These are phyloP conservation scores for Spiromastix sp. DNA, from an alignment of 2,329 filamentous ascomycete species.

Conservation along the genomic window DNA sequence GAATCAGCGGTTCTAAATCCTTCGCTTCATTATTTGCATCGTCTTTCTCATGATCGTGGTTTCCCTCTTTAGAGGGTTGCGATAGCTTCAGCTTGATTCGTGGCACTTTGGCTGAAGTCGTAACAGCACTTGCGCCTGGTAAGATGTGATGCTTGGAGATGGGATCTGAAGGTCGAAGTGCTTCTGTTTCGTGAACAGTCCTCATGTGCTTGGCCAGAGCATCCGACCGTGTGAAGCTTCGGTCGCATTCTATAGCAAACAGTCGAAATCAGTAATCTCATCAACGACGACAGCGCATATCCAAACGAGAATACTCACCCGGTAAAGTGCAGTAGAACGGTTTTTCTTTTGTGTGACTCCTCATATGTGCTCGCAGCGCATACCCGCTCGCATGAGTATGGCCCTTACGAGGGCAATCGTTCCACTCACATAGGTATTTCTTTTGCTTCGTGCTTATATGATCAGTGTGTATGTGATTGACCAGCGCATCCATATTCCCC, in stretches of 20 bases:
- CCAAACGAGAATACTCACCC: constrained; percentile 44
- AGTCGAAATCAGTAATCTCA: constrained; percentile 3
- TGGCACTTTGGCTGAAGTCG: constrained; percentile 25
- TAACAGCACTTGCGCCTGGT: constrained; percentile 16
- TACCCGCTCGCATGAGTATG: constrained; percentile 91
- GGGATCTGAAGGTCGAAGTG: constrained; percentile 57
- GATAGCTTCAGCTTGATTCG: constrained; percentile 34
- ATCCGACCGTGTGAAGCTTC: constrained; percentile 90
- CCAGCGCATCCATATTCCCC: constrained; percentile 69
- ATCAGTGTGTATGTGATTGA: constrained; percentile 79
- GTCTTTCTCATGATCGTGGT: constrained; percentile 10
- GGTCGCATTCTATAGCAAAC: constrained; percentile 80
- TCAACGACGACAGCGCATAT: background rate
- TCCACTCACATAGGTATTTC: constrained; percentile 98
- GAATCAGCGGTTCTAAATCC: constrained; percentile 23
- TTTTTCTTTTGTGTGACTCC: constrained; percentile 95
- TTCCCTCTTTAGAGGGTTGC: constrained; percentile 23
- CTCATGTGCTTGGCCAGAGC: constrained; percentile 97
- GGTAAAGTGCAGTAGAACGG: constrained; percentile 94
- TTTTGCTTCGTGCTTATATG: constrained; percentile 91
- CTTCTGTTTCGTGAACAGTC: constrained; percentile 95
- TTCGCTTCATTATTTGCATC: constrained; percentile 20
- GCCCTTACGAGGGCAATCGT: constrained; percentile 76
- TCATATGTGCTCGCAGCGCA: constrained; percentile 92
- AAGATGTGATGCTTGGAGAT: constrained; percentile 30